Evolutionary conservation across 2,329 filamentous ascomycete genomes (phyloP).

Genomic region (Grosmannia serpens): DNA sequence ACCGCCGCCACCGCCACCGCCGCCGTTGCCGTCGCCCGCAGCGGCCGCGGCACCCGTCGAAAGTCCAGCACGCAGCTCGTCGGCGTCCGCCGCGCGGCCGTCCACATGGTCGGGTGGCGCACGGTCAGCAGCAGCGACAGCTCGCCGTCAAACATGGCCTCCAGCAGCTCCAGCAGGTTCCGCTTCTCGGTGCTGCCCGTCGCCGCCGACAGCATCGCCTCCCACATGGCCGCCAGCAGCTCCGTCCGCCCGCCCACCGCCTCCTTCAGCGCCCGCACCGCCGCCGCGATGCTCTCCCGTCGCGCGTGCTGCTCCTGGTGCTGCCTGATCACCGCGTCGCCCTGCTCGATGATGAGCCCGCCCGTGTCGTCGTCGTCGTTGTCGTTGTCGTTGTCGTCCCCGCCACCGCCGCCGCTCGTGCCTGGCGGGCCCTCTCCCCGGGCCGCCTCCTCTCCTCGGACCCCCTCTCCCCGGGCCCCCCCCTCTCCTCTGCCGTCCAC

Average conservation of each 20-base stretch:
- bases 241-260: constrained; percentile 30
- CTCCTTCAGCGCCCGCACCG: constrained; percentile 36
- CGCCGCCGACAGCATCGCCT: constrained; percentile 33
- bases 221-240: constrained; percentile 36
- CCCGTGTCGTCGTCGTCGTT: constrained; percentile 21
- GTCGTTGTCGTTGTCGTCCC: constrained; percentile 46
- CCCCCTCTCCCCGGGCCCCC: neutral
- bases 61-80: constrained; percentile 9
- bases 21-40: neutral
- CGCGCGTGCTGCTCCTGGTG: constrained; percentile 34
- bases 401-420: neutral
- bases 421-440: too few species aligned
- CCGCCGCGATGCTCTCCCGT: constrained; percentile 33
- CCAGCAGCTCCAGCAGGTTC: constrained; percentile 39
- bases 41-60: constrained; percentile 9
- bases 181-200: constrained; percentile 36
- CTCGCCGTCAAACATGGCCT: constrained; percentile 36
- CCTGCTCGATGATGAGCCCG: constrained; percentile 36
- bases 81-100: constrained; percentile 16
- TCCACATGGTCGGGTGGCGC: constrained; percentile 35
- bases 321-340: constrained; percentile 29
- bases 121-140: constrained; percentile 33
- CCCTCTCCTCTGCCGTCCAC: constrained; percentile 30
- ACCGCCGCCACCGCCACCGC: neutral
- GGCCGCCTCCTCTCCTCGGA: neutral